Conservation (phyloP, 176 grass and related monocot species). For the Cenchrus fungigraminus region DNA sequence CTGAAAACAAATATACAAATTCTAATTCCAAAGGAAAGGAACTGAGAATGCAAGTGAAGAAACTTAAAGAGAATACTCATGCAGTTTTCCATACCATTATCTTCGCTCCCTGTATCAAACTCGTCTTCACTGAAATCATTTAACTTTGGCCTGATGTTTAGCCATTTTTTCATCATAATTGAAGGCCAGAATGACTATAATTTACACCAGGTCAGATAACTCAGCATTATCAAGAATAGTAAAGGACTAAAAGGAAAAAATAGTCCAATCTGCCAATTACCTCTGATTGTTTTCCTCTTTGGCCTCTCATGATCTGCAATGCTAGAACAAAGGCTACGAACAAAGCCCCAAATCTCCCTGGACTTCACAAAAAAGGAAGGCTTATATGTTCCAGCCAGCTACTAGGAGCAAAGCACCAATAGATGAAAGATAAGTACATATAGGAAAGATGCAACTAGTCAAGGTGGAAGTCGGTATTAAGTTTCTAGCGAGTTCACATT, state of each 20-base stretch:
- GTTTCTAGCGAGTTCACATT: neutral
- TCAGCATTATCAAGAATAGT: slow-evolving; percentile 11
- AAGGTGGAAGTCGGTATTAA: slow-evolving; percentile 20
- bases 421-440: neutral
- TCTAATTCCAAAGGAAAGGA: slow-evolving; percentile 1
- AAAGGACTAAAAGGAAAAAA: neutral
- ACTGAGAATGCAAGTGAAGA: slow-evolving; percentile 18
- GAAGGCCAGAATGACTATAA: slow-evolving; percentile 64
- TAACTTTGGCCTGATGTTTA: slow-evolving; percentile 77
- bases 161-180: slow-evolving; percentile 67
- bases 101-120: slow-evolving; percentile 58
- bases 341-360: neutral
- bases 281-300: slow-evolving; percentile 59
- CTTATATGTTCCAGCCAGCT: slow-evolving; percentile 12
- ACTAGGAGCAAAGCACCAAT: neutral
- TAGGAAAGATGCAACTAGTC: slow-evolving; percentile 32
- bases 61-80: slow-evolving; percentile 26
- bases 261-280: slow-evolving; percentile 32
- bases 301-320: slow-evolving; percentile 47
- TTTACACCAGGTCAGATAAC: neutral
- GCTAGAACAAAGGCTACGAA: neutral
- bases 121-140: slow-evolving; percentile 84
- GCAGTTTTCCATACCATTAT: slow-evolving; percentile 42
- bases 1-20: slow-evolving; percentile 34
- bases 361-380: neutral